Evolutionary conservation across 768 basidiomycete genomes (phyloP), one percentile per base, ranked within the genome.

Genomic region (Amanita fuliginea): DNA sequence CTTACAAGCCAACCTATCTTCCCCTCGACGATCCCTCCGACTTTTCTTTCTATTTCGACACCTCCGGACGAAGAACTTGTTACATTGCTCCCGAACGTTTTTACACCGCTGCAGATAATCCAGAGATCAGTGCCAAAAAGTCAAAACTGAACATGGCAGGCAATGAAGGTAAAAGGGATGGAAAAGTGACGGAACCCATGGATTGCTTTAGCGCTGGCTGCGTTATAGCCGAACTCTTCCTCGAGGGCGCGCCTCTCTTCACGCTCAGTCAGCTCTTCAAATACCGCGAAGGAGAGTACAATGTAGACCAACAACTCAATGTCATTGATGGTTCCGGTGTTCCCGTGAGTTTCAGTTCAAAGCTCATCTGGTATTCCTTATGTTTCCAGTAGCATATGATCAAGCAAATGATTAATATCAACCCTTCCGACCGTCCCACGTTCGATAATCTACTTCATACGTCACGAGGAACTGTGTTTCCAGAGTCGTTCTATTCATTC

Each of bases 21-120:
- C 96, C 96, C 0, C 76, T 97, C 39, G 92, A 99, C 60, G 94
- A 98, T 61, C 96, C 96, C 3, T 81, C 94, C 6, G 93, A 95
- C 67, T 99, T 97, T 64, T 94, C 93, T 3, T 96, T 93, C 71
- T 99, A 83, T 73, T 98, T 94, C 64, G 96, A 99, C 65, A 92
- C 91, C 3, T 92, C 90, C 10, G 90, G 91, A 1, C 74, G 92
- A 6, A 77, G 95, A 9, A 94, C 90, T 1, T 99, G 96, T 63
- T 98, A 98, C 59, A 72, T 99, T 51, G 96, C 96, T 0, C 96
- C 96, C 0, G 96, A 99, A 58, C 74, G 96, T 8, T 99, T 98
- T 69, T 97, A 86, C 64, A 80, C 85, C 2, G 77, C 85, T 1
- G 73, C 71, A 4, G 72, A 68, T 44, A 83, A 81, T 47, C 81